Evolutionary conservation across 257 asterid species (phyloP).

Genomic region (Orobanche coerulescens): DNA sequence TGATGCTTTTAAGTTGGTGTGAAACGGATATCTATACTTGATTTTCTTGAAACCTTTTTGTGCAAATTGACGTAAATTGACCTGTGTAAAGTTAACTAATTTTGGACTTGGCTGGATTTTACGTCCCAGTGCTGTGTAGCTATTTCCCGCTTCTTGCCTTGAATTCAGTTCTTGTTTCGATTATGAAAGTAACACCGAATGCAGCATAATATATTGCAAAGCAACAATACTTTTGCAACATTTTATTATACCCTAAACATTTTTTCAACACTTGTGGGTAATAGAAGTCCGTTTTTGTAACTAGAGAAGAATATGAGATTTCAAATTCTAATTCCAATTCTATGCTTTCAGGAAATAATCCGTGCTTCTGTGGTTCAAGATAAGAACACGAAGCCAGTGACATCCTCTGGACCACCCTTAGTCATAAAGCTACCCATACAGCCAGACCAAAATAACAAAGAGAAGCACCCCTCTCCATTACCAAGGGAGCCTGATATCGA

Average conservation of each 20-base stretch:
- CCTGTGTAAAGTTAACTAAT: neutral
- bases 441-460: constrained; percentile 31
- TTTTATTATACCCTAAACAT: too few relatives aligned
- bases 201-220: neutral
- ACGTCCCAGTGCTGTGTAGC: neutral
- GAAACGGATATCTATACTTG: neutral
- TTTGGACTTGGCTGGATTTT: neutral
- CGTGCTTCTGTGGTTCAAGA: constrained; percentile 81
- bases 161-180: neutral
- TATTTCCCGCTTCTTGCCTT: neutral
- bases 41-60: neutral
- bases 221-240: neutral
- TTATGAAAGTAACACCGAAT: neutral
- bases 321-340: constrained; percentile 16
- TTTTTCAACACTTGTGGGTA: too few relatives aligned
- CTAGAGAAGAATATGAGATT: neutral
- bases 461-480: constrained; percentile 30
- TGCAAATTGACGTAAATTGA: neutral
- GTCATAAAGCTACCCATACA: constrained; percentile 66
- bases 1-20: constrained; percentile 11
- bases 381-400: constrained; percentile 39
- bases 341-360: constrained; percentile 65
- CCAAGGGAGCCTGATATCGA: constrained; percentile 35
- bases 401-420: constrained; percentile 47
- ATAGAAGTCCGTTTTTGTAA: neutral